Evolutionary conservation across 257 asterid species (phyloP), one percentile per base, ranked within the genome.

Genomic region (Solanum virginianum): DNA sequence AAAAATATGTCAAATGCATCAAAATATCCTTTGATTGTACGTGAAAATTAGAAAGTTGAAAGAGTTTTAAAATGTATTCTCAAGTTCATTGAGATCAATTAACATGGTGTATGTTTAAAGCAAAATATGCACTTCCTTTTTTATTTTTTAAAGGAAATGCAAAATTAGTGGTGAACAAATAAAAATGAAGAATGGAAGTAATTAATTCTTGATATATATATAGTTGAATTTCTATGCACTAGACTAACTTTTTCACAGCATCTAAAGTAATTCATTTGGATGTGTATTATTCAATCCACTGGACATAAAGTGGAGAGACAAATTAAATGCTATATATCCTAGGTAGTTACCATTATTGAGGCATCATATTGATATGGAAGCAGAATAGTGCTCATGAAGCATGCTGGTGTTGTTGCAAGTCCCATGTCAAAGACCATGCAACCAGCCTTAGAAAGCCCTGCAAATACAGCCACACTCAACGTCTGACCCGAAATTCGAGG

Each of bases 341-440:
- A 13, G 10, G 10, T 43, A 43, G 10, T 24, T 90, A 94, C 99
- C 99, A 95, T 95, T 6, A 94, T 92, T 20, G 99, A 96, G 85
- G 98, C 99, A 87, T 96, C 92, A 47, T 90, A 94, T 24, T 36
- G 12, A 86, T 93, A 94, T 2, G 96, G 92, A 55, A 92, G 91
- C 74, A 95, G 84, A 86, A 94, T n/a, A n/a, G 98, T 94, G 68
- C 99, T 95, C 98, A 95, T 94, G 89, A 95, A 95, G 85, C 99
- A 95, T 45, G 98, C 98, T 63, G 99, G 99, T 75, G 99, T 95
- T 22, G 99, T 95, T 0, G 97, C 99, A 56, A 95, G 97, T 66
- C 99, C 98, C 98, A 95, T 95, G 65, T 95, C 99, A 75, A 90
- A 92, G 8, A 83, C 91, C 82, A 79, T 72, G 49, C 99, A 95